A percentile compares a stretch with the other conserved stretches of the same genome.
Evolutionary conservation across 2,329 filamentous ascomycete species (phyloP).

Genomic region (Ophiostoma himal-ulmi): DNA sequence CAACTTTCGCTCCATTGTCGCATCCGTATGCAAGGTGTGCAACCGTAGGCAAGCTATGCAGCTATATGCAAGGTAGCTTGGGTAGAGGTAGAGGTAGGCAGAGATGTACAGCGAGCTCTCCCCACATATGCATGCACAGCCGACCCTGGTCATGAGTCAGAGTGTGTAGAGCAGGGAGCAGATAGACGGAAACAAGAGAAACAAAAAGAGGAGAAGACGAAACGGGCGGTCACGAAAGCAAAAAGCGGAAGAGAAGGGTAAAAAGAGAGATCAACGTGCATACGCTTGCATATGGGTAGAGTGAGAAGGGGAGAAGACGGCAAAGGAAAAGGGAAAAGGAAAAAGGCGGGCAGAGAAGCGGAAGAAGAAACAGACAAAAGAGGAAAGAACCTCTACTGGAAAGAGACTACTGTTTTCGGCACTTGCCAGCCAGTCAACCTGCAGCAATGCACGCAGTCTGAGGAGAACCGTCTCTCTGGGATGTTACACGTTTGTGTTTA

Average conservation of each 20-base stretch:
- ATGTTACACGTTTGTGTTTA: constrained; percentile 14
- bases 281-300: background rate
- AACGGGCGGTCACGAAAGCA: background rate
- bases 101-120: background rate
- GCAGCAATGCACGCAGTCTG: constrained; percentile 20
- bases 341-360: background rate
- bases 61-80: background rate
- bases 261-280: background rate
- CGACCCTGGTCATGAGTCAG: background rate
- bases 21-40: background rate
- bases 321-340: background rate
- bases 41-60: background rate
- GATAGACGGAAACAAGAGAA: background rate
- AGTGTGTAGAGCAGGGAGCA: background rate
- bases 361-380: background rate
- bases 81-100: no score
- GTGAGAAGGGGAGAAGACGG: background rate
- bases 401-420: background rate
- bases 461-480: constrained; percentile 12
- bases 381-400: background rate
- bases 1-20: background rate
- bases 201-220: constrained; percentile 1
- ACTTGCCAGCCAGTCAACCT: constrained; percentile 24
- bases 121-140: constrained; percentile 11
- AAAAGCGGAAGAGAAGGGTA: background rate